Evolutionary conservation across 176 grass and related monocot species (phyloP), one percentile per base, ranked within the genome.

Genomic region (Stipa capillata): DNA sequence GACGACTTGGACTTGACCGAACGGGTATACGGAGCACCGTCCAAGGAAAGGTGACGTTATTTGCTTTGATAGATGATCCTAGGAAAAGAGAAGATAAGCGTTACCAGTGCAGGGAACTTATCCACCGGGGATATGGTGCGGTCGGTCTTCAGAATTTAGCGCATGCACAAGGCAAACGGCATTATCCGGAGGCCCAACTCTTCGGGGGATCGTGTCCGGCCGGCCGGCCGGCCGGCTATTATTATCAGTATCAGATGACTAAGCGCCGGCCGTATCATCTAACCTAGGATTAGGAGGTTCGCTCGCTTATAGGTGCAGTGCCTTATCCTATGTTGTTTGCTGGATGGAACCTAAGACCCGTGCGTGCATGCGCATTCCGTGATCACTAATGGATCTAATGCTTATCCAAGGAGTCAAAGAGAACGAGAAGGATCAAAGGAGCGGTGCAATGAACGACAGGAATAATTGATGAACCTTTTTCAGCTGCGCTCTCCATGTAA

Each of bases 1-100:
- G 53, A 85, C 64, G 82, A 77, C 50, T 57, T 41, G 7, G 79
- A 72, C 62, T 77, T 77, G 73, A 60, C 82, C 32, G 43, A 51
- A 14, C 20, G 29, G 60, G 43, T 18, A 70, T 48, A 18, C 17
- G 27, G 43, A 32, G 68, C 68, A 71, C 28, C 43, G 27, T 71
- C 27, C 68, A 32, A 49, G 68, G 27, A 20, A 49, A 32, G 31
- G 27, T 1, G 25, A 8, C 0, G 27, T 20, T 28, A 7, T 45
- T 72, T 72, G 44, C 25, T 32, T 11, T 1, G 67, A 32, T 70
- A 7, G 14, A 4, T 32, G 67, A 48, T 17, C 42, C n/a, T 27
- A 27, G 39, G 40, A 44, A 28, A 16, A 16, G 24, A 29, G 24
- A n/a, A 72, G 44, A 50, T 72, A 60, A 17, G 57, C 58, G 58